Evolutionary conservation across 2,329 filamentous ascomycete genomes (phyloP), one percentile per base, ranked within the genome.

Genomic region (Venturia pyrina): DNA sequence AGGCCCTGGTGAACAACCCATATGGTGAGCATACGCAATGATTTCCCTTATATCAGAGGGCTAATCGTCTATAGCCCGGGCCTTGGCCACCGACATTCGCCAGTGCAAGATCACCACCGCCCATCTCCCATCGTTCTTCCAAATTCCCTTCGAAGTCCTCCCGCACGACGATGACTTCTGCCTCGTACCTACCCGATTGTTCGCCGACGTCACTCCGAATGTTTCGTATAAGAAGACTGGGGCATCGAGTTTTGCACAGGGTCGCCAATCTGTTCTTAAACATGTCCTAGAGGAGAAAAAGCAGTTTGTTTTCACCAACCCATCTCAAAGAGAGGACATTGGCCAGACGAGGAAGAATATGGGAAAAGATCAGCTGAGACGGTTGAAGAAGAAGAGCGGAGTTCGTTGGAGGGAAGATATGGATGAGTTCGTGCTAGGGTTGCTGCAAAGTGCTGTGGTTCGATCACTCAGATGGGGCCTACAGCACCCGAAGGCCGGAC

Each of bases 101-200:
- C 8, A 15, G 5, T 59, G 46, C 66, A 17, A 19, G 19, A 43
- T 48, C 40, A 65, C 66, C 19, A n/a, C 40, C 5, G 44, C 66
- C 32, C 63, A 34, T 32, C 63, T 67, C 62, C 66, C 62, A 32
- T 46, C 32, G 50, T 60, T 56, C 66, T 62, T 67, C 63, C 66
- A 56, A 8, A 56, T 67, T 17, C 63, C 46, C 13, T 57, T 65
- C 37, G 32, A 44, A n/a, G 10, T 50, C 8, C 37, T 44, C 6
- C 53, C 37, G 19, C 19, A 34, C 24, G 40, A 40, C 17, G 19
- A 66, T n/a, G 5, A 10, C 1, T 6, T 28, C 21, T 41, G n/a
- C 40, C 15, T 62, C 17, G 40, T 62, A 21, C 60, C 60, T 15
- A 40, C 24, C 28, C 34, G 43, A 15, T 21, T 62, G 19, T 62